Conservation (phyloP, 371 early-diverging fungal species). For the Saksenaea vasiformis region DNA sequence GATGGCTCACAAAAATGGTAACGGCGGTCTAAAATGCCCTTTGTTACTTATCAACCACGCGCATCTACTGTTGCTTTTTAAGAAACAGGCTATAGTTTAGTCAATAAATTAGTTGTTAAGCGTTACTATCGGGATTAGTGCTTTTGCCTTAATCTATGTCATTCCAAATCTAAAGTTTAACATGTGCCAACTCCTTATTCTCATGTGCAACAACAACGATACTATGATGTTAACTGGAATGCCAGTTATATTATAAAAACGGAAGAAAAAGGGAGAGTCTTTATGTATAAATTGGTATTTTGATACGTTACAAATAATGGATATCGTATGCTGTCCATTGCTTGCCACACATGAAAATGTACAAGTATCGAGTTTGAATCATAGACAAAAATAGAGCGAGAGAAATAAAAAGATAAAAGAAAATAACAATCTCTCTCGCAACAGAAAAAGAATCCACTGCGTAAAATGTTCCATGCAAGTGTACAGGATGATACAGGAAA, state of each 20-base stretch:
- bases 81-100: too few species aligned
- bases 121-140: too few species aligned
- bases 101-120: too few species aligned
- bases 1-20: neutral
- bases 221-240: too few species aligned
- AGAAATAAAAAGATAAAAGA: neutral
- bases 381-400: neutral
- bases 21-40: too few species aligned
- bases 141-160: too few species aligned
- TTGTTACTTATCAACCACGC: too few species aligned
- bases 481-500: neutral
- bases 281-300: neutral
- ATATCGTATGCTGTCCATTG: neutral
- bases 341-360: constrained; percentile 4
- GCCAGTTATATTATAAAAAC: neutral
- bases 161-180: too few species aligned
- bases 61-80: too few species aligned
- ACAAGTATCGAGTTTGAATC: constrained; percentile 5
- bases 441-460: neutral
- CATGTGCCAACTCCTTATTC: neutral
- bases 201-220: neutral
- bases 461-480: constrained; percentile 1
- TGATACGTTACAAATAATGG: constrained; percentile 7
- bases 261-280: neutral
- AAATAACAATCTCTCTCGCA: neutral